Percentiles rank a stretch among this genome's conserved stretches.
These are phyloP conservation scores for Plenodomus tracheiphilus DNA, from an alignment of 2,329 filamentous ascomycete species.

Conservation along the genomic window DNA sequence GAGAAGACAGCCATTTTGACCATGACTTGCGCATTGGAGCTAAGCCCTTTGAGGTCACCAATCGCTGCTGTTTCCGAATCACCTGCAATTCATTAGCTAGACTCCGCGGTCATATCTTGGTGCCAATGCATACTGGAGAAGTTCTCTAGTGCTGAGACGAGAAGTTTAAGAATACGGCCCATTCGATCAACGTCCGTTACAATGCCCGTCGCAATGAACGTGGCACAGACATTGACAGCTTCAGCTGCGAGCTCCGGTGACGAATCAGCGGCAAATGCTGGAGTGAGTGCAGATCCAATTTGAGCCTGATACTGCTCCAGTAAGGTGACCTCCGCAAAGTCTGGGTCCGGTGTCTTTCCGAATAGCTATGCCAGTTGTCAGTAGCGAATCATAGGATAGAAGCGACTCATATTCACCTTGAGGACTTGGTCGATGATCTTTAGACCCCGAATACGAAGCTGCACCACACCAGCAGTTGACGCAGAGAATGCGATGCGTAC, in stretches of 20 bases:
- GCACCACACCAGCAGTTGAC: conserved; percentile 88
- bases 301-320: conserved; percentile 98
- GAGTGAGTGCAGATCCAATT: conserved; percentile 93
- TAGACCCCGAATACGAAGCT: conserved; percentile 85
- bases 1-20: conserved; percentile 97
- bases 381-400: no score
- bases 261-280: conserved; percentile 93
- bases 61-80: conserved; percentile 77
- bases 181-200: conserved; percentile 98
- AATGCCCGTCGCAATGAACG: conserved; percentile 95
- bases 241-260: conserved; percentile 94
- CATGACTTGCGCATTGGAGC: conserved; percentile 97
- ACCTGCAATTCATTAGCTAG: no score
- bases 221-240: conserved; percentile 96
- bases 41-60: conserved; percentile 88
- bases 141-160: conserved; percentile 88
- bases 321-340: conserved; percentile 95
- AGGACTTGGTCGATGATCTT: conserved; percentile 92
- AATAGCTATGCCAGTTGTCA: conserved; percentile 66
- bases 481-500: conserved; percentile 97
- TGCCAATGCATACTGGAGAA: no score
- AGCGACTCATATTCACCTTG: conserved; percentile 54
- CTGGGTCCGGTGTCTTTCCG: conserved; percentile 90
- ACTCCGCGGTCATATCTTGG: no score
- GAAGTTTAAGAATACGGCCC: conserved; percentile 93